Percentiles rank a stretch among this genome's conserved stretches.
Evolutionary conservation across 805 yeast species (phyloP).

Genomic region (Yamadazyma laniorum): DNA sequence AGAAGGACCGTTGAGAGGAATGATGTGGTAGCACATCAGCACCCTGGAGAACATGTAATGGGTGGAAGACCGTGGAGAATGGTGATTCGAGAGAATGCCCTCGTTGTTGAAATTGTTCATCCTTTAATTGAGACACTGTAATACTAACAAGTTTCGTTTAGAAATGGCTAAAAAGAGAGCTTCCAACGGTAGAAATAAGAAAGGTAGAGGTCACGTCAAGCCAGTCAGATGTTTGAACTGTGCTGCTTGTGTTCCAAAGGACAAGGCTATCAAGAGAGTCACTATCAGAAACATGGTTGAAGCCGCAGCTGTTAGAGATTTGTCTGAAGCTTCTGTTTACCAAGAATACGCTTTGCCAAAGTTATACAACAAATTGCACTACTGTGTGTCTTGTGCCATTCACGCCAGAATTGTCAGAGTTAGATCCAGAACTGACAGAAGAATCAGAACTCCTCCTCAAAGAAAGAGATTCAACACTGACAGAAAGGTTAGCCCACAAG

Average conservation of each 20-base stretch:
- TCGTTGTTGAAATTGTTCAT: too few species aligned
- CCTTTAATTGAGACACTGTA: too few species aligned
- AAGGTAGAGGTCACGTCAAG: slow-evolving; percentile 99
- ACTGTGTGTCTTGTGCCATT: slow-evolving; percentile 99
- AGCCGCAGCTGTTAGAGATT: slow-evolving; percentile 99
- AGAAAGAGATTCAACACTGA: slow-evolving; percentile 98
- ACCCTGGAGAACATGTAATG: too few species aligned
- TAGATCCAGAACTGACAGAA: slow-evolving; percentile 98
- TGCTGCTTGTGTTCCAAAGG: slow-evolving; percentile 99
- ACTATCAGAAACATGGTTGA: slow-evolving; percentile 99
- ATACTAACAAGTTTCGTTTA: slow-evolving; percentile 25
- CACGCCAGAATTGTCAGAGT: slow-evolving; percentile 99
- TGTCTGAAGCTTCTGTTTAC: slow-evolving; percentile 99
- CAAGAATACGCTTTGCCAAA: slow-evolving; percentile 99
- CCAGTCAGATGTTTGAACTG: slow-evolving; percentile 99
- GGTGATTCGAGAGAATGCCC: too few species aligned
- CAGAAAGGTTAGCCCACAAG: slow-evolving; percentile 94
- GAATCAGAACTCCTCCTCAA: slow-evolving; percentile 97
- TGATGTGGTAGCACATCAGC: too few species aligned
- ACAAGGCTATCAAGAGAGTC: slow-evolving; percentile 99
- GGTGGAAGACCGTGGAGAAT: too few species aligned
- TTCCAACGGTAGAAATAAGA: slow-evolving; percentile 99
- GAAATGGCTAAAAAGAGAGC: slow-evolving; percentile 99
- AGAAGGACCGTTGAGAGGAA: too few species aligned
- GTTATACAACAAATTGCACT: slow-evolving; percentile 99